These are phyloP conservation scores for Mortierella antarctica DNA, from an alignment of 192 early-diverging fungal species.

Conservation along the genomic window DNA sequence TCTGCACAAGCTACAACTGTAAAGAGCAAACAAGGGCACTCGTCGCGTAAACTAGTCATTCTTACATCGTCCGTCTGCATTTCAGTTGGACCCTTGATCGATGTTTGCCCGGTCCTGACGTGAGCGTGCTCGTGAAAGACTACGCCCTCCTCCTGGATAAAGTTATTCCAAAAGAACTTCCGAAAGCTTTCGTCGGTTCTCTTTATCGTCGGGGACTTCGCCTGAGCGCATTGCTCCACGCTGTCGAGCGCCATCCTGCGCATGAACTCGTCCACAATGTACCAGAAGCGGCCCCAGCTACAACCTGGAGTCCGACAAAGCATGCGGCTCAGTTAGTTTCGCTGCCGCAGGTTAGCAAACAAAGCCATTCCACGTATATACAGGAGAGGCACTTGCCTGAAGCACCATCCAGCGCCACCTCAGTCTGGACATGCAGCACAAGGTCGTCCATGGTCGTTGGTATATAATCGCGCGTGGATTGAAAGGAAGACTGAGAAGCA, in stretches of 20 bases:
- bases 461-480: not conserved
- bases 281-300: slow-evolving; percentile 49
- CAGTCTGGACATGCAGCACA: slow-evolving; percentile 61
- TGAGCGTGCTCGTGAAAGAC: slow-evolving; percentile 11
- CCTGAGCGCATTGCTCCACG: not conserved
- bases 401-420: slow-evolving; percentile 67
- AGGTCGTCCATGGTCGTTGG: slow-evolving; percentile 60
- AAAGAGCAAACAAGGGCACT: too few species aligned
- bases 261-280: slow-evolving; percentile 36
- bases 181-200: slow-evolving; percentile 38
- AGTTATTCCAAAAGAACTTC: slow-evolving; percentile 45
- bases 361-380: too few species aligned
- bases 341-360: not conserved
- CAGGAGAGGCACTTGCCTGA: slow-evolving; percentile 44
- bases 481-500: not conserved
- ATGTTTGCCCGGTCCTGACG: not conserved
- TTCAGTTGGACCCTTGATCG: not conserved
- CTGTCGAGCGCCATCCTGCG: not conserved
- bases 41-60: not conserved
- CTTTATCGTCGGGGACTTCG: not conserved
- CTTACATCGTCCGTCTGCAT: slow-evolving; percentile 2
- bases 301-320: slow-evolving; percentile 20
- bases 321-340: too few species aligned
- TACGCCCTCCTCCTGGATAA: slow-evolving; percentile 35
- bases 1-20: too few species aligned